These are phyloP conservation scores for Lachancea meyersii DNA, from an alignment of 805 yeast species.

Conservation along the genomic window DNA sequence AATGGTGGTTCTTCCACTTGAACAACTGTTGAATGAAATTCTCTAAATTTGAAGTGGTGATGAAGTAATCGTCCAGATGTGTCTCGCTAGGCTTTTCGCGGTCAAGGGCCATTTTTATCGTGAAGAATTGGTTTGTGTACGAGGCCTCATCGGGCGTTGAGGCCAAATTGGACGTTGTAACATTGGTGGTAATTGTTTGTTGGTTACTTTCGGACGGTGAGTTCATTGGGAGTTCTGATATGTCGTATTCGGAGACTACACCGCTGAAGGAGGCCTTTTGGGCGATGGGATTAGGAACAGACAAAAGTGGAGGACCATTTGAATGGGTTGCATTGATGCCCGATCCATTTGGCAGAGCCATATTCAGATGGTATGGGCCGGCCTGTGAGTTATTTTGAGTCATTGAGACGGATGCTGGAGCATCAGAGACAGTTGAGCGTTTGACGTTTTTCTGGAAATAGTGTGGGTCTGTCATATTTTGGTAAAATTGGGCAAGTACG, in stretches of 20 bases:
- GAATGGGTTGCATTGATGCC: conserved; percentile 1
- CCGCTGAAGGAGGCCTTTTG: conserved; percentile 20
- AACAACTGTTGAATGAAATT: conserved; percentile 29
- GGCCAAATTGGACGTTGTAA: conserved; percentile 1
- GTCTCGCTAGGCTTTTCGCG: not conserved
- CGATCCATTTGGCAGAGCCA: conserved; percentile 1
- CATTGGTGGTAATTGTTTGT: conserved; percentile 24
- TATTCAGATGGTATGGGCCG: not conserved
- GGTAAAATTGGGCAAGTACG: conserved; percentile 21
- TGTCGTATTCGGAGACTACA: conserved; percentile 18
- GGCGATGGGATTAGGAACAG: not conserved
- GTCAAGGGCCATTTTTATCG: conserved; percentile 15
- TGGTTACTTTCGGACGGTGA: conserved; percentile 20
- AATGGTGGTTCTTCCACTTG: conserved; percentile 23
- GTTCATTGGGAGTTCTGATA: conserved; percentile 22
- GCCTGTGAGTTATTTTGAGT: conserved; percentile 1
- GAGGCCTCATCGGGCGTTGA: not conserved
- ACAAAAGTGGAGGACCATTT: conserved; percentile 6
- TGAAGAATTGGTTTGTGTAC: conserved; percentile 18
- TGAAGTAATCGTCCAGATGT: conserved; percentile 3
- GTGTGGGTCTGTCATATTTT: conserved; percentile 11
- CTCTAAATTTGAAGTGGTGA: conserved; percentile 26
- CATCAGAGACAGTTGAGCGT: not conserved
- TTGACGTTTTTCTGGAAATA: conserved; percentile 1
- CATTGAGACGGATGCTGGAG: conserved; percentile 3